Evolutionary conservation across 768 basidiomycete genomes (phyloP).

Genomic region (Suillus spraguei): DNA sequence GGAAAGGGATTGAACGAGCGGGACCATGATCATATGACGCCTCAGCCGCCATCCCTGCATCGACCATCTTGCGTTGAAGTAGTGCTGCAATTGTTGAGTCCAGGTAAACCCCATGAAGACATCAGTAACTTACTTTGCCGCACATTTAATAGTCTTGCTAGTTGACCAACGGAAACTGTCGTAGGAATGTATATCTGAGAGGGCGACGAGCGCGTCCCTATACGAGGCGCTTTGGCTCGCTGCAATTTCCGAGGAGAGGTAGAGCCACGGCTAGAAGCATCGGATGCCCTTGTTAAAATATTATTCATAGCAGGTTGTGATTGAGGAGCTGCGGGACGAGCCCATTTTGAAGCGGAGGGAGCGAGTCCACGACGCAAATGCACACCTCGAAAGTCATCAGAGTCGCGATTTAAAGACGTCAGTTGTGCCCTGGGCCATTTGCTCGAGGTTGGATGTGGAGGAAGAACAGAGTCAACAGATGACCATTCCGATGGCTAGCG

Average conservation of each 20-base stretch:
- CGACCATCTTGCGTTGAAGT: constrained; percentile 68
- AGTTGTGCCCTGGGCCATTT: constrained; percentile 16
- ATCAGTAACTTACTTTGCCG: constrained; percentile 53
- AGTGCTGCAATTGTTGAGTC: constrained; percentile 2
- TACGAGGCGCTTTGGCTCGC: constrained; percentile 13
- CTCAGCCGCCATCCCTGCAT: constrained; percentile 70
- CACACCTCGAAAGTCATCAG: not conserved
- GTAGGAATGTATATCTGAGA: constrained; percentile 67
- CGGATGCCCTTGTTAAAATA: not conserved
- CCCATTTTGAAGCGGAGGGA: constrained; percentile 17
- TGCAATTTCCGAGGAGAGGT: not conserved
- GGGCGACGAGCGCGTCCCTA: not conserved
- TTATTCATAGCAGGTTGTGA: not conserved
- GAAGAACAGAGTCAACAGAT: not conserved
- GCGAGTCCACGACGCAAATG: not conserved
- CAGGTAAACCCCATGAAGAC: constrained; percentile 3
- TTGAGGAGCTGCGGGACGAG: constrained; percentile 12
- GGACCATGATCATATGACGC: constrained; percentile 73
- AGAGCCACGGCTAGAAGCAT: not conserved
- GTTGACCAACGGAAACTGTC: constrained; percentile 72
- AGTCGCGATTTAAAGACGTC: not conserved
- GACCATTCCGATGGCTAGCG: constrained; percentile 12
- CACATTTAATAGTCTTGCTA: constrained; percentile 68
- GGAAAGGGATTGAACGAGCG: not conserved
- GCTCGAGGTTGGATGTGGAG: constrained; percentile 12